A percentile compares a stretch with the other conserved stretches of the same genome.
These are phyloP conservation scores for Phialemoniopsis sp. DNA, from an alignment of 2,329 filamentous ascomycete species.

Conservation along the genomic window DNA sequence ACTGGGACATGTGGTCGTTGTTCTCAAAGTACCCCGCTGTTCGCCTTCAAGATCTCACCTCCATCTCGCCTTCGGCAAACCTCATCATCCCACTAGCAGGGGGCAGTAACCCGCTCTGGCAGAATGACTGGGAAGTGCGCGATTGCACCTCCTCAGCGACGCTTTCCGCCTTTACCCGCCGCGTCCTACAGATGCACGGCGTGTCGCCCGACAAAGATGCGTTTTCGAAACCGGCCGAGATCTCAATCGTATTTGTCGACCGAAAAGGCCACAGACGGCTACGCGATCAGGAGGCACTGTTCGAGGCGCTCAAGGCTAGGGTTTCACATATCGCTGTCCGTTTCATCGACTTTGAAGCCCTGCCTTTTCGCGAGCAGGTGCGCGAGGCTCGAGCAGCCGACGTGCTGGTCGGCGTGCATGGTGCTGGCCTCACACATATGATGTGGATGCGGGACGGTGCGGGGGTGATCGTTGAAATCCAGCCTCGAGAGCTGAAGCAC, in stretches of 20 bases:
- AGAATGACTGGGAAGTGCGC: conserved; percentile 27
- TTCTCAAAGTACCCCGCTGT: conserved; percentile 23
- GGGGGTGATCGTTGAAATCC: conserved; percentile 35
- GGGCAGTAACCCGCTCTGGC: conserved; percentile 34
- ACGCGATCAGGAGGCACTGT: conserved; percentile 16
- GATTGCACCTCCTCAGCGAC: conserved; percentile 22
- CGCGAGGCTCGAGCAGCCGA: conserved; percentile 27
- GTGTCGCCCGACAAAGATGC: conserved; percentile 6
- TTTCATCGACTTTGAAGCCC: conserved; percentile 29
- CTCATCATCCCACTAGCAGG: conserved; percentile 34
- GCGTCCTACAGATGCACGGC: conserved; percentile 22
- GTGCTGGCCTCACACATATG: conserved; percentile 34
- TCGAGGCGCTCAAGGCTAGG: conserved; percentile 16
- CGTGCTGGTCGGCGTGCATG: conserved; percentile 37
- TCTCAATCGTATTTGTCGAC: conserved; percentile 28
- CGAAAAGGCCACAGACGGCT: conserved; percentile 24
- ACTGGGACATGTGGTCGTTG: conserved; percentile 29
- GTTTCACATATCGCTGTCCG: conserved; percentile 21
- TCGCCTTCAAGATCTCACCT: conserved; percentile 18
- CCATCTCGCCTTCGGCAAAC: conserved; percentile 10
- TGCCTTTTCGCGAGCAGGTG: conserved; percentile 31
- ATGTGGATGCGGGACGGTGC: conserved; percentile 30
- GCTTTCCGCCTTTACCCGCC: conserved; percentile 23
- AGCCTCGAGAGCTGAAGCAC: conserved; percentile 25
- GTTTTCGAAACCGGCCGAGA: background rate